Evolutionary conservation across 2,329 filamentous ascomycete genomes (phyloP), one percentile per base, ranked within the genome.

Genomic region (Fusarium phyllophilum): DNA sequence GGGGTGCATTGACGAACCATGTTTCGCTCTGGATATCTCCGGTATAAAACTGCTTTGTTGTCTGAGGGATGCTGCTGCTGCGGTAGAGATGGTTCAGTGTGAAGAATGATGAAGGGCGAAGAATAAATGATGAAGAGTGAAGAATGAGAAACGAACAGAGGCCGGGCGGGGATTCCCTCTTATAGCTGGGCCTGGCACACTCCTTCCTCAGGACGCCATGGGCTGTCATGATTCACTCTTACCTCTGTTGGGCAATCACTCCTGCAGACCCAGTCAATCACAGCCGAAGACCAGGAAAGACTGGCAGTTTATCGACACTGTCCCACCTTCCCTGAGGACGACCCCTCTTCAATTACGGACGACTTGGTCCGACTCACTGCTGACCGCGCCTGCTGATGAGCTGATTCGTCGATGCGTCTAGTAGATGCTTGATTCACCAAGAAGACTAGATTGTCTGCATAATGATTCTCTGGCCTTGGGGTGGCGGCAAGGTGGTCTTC

Each of bases 281-380:
- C 22, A 6, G 8, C 39, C 9, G 14, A 42, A 24, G 14, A 42
- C 9, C 39, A 42, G 39, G 39, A 42, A n/a, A 42, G 14, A 42
- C 39, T 0, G 3, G 22, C 22, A 42, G 14, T 17, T n/a, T 13
- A 42, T 42, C 5, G 22, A 10, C 5, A 1, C 1, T n/a, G 22
- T n/a, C 39, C 7, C 13, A n/a, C 39, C 39, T 42, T 42, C 39
- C 39, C 39, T n/a, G 9, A 42, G 39, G 14, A n/a, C 14, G 14
- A 17, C 3, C 39, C 14, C 8, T 6, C 6, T 42, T 42, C 22
- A n/a, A n/a, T n/a, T n/a, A 13, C 22, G 39, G 39, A n/a, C 14
- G 22, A 42, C 22, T 7, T 42, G 39, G 10, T 42, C 13, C 39
- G 39, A 41, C 22, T 10, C 22, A 17, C 36, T 38, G 10, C 14